Evolutionary conservation across 768 basidiomycete genomes (phyloP), one percentile per base, ranked within the genome.

Genomic region (Mycena albidolilacea): DNA sequence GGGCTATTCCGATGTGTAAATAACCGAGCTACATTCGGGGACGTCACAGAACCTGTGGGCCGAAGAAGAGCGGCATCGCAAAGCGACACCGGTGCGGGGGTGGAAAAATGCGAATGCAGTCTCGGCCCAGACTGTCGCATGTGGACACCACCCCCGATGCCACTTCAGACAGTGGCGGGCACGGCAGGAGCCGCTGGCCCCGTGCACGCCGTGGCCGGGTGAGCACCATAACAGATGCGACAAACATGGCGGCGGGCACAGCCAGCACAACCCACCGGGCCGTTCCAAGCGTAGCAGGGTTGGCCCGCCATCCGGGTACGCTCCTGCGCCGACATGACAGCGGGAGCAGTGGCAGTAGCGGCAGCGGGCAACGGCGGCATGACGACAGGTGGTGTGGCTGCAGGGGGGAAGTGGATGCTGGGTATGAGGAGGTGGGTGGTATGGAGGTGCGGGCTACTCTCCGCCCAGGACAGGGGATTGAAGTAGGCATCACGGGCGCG

Each of bases 1-100:
- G 38, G 57, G 44, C 44, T 67, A 46, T 58, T 48, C 57, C 44
- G 66, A 46, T 7, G 57, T 30, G 57, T 5, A 60, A 15, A 59
- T n/a, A 38, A 38, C 55, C 66, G 66, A 59, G 66, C 44, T 58
- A 67, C 66, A 67, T 67, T 67, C 58, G 19, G 64, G 64, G 23
- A 37, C 38, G 21, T 44, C 30, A 41, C 41, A 7, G 60, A 43
- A 61, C 60, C 17, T 5, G 60, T 48, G 64, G 64, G 48, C 64
- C 23, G 37, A 19, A 64, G 50, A 64, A 54, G 38, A 19, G 35
- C 3, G 11, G 62, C n/a, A 50, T 54, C 50, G 39, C 50, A 37
- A 10, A 54, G 44, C 7, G 15, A 48, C 17, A 37, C 61, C 37
- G 38, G 23, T 8, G 1, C 52, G 52, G 52, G 52, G 52, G 23